These are phyloP conservation scores for Mucor velutinosus DNA, from an alignment of 371 early-diverging fungal species.

Conservation along the genomic window DNA sequence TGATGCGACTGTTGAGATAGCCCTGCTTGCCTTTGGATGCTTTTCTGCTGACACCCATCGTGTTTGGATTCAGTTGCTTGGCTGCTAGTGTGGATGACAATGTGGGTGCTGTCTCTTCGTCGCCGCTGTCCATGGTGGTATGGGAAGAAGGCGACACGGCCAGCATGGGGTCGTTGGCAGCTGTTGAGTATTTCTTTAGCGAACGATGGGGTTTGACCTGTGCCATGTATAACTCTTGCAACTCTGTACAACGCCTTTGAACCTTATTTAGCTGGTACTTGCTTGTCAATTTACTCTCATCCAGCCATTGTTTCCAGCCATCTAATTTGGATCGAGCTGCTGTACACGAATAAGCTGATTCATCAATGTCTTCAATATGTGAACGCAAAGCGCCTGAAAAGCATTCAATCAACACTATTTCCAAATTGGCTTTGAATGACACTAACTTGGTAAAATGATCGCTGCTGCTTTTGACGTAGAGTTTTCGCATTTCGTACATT, in stretches of 20 bases:
- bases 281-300: slow-evolving; percentile 36
- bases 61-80: not conserved
- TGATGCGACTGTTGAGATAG: slow-evolving; percentile 31
- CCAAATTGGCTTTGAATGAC: slow-evolving; percentile 38
- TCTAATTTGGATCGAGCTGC: slow-evolving; percentile 27
- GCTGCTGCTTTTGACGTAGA: slow-evolving; percentile 50
- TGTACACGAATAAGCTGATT: slow-evolving; percentile 25
- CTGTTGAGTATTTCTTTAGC: slow-evolving; percentile 28
- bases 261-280: slow-evolving; percentile 37
- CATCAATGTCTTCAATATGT: slow-evolving; percentile 39
- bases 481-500: slow-evolving; percentile 65
- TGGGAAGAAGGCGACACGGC: not conserved
- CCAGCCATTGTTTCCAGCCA: slow-evolving; percentile 47
- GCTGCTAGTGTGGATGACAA: not conserved
- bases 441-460: slow-evolving; percentile 37
- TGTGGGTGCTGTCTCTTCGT: not conserved
- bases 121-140: not conserved
- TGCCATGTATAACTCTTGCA: slow-evolving; percentile 37
- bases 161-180: not conserved
- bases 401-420: slow-evolving; percentile 36
- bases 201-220: slow-evolving; percentile 40
- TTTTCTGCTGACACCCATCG: not conserved
- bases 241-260: slow-evolving; percentile 21
- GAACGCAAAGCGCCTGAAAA: slow-evolving; percentile 40
- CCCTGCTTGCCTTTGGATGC: slow-evolving; percentile 32